A percentile compares a stretch with the other conserved stretches of the same genome.
Conservation (phyloP, 805 yeast species). For the Saccharomycopsis amapae region DNA sequence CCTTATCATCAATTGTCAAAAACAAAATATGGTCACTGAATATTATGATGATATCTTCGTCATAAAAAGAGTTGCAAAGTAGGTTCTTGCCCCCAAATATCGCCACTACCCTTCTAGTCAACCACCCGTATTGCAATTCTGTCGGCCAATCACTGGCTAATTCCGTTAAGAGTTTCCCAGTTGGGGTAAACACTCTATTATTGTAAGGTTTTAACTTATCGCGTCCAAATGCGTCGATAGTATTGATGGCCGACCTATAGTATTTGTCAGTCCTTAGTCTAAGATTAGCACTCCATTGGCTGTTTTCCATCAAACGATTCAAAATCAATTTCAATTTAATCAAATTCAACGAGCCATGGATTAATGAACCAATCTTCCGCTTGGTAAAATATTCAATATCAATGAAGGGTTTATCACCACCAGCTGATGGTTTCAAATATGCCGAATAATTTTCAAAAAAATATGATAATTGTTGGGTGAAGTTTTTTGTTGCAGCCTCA, state of each 20-base stretch:
- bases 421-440: constrained; percentile 26
- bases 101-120: constrained; percentile 76
- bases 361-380: constrained; percentile 50
- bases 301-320: constrained; percentile 48
- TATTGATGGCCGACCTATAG: constrained; percentile 48
- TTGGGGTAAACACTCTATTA: constrained; percentile 76
- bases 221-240: constrained; percentile 77
- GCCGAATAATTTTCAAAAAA: constrained; percentile 35
- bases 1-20: constrained; percentile 44
- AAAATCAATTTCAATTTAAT: constrained; percentile 64
- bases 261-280: constrained; percentile 30
- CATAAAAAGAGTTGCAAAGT: constrained; percentile 25
- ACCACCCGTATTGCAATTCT: constrained; percentile 83
- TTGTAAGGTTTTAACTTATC: constrained; percentile 44
- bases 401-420: not conserved
- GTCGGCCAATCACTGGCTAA: constrained; percentile 83
- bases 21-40: constrained; percentile 77
- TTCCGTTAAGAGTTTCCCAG: constrained; percentile 82
- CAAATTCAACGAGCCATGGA: constrained; percentile 65
- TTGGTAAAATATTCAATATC: constrained; percentile 34
- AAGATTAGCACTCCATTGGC: constrained; percentile 35
- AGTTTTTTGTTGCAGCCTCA: constrained; percentile 80
- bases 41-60: constrained; percentile 55
- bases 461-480: constrained; percentile 38
- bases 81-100: constrained; percentile 46